Percentiles rank a stretch among this genome's conserved stretches.
Conservation (phyloP, 2,329 filamentous ascomycete genomes). For the Fusarium sp. region DNA sequence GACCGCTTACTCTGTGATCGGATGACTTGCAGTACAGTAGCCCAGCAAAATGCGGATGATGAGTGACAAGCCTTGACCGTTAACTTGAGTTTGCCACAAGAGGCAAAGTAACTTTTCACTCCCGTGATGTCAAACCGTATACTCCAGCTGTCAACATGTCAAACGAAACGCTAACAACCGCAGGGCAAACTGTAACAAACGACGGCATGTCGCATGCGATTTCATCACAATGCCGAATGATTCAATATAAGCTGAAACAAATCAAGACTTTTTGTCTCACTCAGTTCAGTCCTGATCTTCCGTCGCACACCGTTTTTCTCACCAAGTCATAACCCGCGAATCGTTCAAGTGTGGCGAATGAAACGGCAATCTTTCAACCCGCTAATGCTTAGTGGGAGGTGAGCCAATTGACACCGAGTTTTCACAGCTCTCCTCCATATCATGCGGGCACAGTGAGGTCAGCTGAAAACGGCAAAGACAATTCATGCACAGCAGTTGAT, state of each 20-base stretch:
- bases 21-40: background rate
- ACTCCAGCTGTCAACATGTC: slow-evolving; percentile 13
- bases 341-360: slow-evolving; percentile 9
- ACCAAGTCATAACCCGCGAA: background rate
- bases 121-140: background rate
- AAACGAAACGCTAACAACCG: slow-evolving; percentile 16
- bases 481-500: slow-evolving; percentile 3
- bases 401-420: slow-evolving; percentile 6
- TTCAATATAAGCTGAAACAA: background rate
- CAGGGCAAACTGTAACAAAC: background rate
- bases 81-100: background rate
- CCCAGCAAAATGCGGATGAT: background rate
- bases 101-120: background rate
- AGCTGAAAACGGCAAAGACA: slow-evolving; percentile 11
- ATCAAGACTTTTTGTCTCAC: background rate
- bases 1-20: background rate
- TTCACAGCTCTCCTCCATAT: background rate
- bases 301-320: slow-evolving; percentile 25
- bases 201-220: background rate
- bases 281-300: background rate
- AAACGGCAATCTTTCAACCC: slow-evolving; percentile 19
- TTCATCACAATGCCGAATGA: background rate
- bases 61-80: slow-evolving; percentile 1
- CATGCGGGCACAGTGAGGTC: slow-evolving; percentile 1
- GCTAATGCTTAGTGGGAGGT: slow-evolving; percentile 10